Base-by-base conservation (phyloP, 768 basidiomycete species). In the Mycena filopes region DNA sequence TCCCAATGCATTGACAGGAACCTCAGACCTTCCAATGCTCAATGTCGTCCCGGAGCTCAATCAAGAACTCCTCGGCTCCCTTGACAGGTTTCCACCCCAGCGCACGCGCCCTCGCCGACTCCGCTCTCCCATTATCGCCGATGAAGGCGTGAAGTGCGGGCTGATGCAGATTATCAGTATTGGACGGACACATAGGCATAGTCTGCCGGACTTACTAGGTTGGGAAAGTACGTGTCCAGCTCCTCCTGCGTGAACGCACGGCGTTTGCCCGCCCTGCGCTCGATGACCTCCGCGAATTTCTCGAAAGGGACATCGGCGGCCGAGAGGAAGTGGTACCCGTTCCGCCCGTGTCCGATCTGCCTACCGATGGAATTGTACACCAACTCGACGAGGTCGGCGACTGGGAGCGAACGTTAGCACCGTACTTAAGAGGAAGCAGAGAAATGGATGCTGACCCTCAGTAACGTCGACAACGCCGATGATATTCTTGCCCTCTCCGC, bases 61-160 rank as follows among this genome's bases (percentile, higher is more conserved):
- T 70, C 16, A 65, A 6, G 64, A 81, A 69, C 54, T 81, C 80
- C 59, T 73, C 69, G 0, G 70, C 75, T 26, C 72, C 76, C 41
- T 75, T 72, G 25, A 61, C 73, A 16, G 81, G 78, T 63, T 77
- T 79, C 80, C 81, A 82, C 10, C 80, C 80, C n/a, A 81, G 46
- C 36, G 67, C 65, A 21, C 73, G 69, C 8, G 72, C 70, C 29
- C 76, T 75, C 58, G 63, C 63, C 15, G 72, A 58, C 18, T 63
- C 63, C 51, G 63, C 54, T 28, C 76, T 69, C 10, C 68, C 53
- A 51, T 77, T 77, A 18, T 59, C 48, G 31, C 74, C 76, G 10
- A 69, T 50, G 50, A 62, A 66, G 10, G 20, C n/a, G 1, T 63
- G 66, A n/a, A 67, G 4, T 26, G 18, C 11, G n/a, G 31, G 20